phyloP scores from a whole-genome alignment of 2,329 filamentous ascomycete species.

The Daldinia eschscholtzii region DNA sequence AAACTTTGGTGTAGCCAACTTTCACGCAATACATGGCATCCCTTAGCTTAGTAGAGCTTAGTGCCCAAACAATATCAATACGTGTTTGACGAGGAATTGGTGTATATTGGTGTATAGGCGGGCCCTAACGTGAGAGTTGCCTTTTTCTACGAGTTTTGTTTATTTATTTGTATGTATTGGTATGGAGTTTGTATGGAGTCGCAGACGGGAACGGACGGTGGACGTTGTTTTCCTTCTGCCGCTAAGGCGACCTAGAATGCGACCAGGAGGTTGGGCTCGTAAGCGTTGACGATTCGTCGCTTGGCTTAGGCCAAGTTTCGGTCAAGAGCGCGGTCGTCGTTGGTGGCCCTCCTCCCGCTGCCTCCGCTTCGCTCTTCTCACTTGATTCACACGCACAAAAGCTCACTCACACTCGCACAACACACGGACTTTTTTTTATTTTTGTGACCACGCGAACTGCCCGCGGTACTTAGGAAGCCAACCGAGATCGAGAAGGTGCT shows the following conservation, averaged over 20 bases:
- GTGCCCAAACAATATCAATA: constrained; percentile 24
- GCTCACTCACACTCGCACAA: constrained; percentile 4
- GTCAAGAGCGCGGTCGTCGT: constrained; percentile 40
- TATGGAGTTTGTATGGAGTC: constrained; percentile 25
- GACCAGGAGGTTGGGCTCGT: constrained; percentile 43
- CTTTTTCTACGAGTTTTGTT: constrained; percentile 23
- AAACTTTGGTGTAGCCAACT: constrained; percentile 43
- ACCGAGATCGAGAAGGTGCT: constrained; percentile 37
- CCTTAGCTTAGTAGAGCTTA: constrained; percentile 28
- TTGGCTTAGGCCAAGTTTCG: constrained; percentile 39
- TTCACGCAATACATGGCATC: constrained; percentile 40
- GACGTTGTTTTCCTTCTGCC: constrained; percentile 33
- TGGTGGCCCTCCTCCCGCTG: constrained; percentile 33
- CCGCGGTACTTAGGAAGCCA: constrained; percentile 28
- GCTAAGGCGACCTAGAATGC: constrained; percentile 42
- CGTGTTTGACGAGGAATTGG: constrained; percentile 23
- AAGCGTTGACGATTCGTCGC: constrained; percentile 31
- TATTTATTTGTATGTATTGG: constrained; percentile 40
- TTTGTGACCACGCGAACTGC: constrained; percentile 40
- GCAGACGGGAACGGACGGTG: constrained; percentile 36
- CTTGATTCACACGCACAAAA: constrained; percentile 5
- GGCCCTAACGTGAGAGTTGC: constrained; percentile 18
- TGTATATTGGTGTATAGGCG: constrained; percentile 18
- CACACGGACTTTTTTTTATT: constrained; percentile 26
- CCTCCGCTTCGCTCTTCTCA: constrained; percentile 16